Evolutionary conservation across 2,329 filamentous ascomycete species (phyloP), one percentile per base, ranked within the genome.

Genomic region (Diaporthe sp.): DNA sequence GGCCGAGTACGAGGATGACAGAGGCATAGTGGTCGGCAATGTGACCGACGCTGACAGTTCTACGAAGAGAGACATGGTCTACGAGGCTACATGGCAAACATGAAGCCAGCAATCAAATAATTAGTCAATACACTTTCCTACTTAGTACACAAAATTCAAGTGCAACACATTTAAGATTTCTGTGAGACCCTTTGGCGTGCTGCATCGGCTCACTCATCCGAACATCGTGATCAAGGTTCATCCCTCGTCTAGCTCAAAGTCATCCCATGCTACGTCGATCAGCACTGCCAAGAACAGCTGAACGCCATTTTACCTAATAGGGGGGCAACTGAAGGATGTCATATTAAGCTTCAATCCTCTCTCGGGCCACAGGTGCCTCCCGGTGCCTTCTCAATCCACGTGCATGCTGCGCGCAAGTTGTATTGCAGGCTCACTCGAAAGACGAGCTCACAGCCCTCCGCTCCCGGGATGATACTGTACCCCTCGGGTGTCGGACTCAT

Each of bases 1-100:
- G 85, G 79, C 77, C 1, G 67, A 76, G 55, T 78, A 76, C 37
- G 80, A 80, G 68, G 51, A 81, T 39, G 78, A 79, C 58, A 74
- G 80, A 19, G 81, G 80, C 3, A 78, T 53, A 1, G 81, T 81
- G 3, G 13, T 74, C 28, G 81, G 81, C 4, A 82, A 82, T 60
- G 76, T 79, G 25, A 81, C 80, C 9, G 42, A 60, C 17, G 9
- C 25, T 1, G 19, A 19, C 15, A 39, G 37, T 4, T 67, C 75
- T 10, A 31, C 46, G 17, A 79, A 73, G 72, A 76, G 77, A 58
- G 76, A 78, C 37, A 79, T 78, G 74, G 55, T 78, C 1, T 80
- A 78, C 17, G 71, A 80, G 60, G 76, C 75, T n/a, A 28, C 46
- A 6, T 74, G 67, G 61, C 51, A 46, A 9, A 61, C 44, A 17